Percentiles rank a stretch among this genome's conserved stretches.
These are phyloP conservation scores for Gymnopilus dilepis DNA, from an alignment of 768 basidiomycete species.

Conservation along the genomic window DNA sequence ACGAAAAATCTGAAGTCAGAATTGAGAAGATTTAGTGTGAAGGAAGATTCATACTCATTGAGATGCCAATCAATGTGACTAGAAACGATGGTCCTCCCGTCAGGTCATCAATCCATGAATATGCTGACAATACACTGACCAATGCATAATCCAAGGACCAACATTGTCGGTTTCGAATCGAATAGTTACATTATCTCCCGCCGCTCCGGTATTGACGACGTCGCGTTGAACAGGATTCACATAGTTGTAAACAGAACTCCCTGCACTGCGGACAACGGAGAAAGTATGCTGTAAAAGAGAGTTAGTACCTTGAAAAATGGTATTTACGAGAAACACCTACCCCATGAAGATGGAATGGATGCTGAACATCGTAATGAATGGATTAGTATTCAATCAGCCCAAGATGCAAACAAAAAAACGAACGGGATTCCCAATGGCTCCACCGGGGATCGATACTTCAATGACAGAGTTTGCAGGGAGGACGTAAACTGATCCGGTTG, in stretches of 20 bases:
- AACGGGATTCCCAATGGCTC: conserved; percentile 37
- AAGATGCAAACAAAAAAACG: not conserved
- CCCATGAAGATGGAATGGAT: conserved; percentile 47
- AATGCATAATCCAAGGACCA: conserved; percentile 15
- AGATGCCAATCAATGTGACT: conserved; percentile 21
- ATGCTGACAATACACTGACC: not conserved
- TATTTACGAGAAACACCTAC: conserved; percentile 24
- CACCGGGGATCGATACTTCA: conserved; percentile 50
- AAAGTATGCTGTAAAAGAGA: conserved; percentile 30
- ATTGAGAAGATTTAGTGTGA: not conserved
- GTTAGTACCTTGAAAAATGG: not conserved
- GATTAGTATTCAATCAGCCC: not conserved
- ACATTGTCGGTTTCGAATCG: conserved; percentile 41
- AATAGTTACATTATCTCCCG: conserved; percentile 49
- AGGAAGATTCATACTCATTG: conserved; percentile 1
- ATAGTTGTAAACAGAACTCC: conserved; percentile 32
- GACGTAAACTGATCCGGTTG: conserved; percentile 45
- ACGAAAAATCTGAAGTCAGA: not conserved
- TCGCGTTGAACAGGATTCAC: conserved; percentile 37
- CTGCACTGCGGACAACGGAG: conserved; percentile 43
- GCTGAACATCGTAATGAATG: conserved; percentile 30
- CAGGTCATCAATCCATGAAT: not conserved
- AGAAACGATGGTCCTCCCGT: too few relatives aligned
- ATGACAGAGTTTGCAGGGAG: conserved; percentile 51
- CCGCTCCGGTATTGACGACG: conserved; percentile 37